Conservation (phyloP, 139 green algal genomes). For the Marvania coccoides region DNA sequence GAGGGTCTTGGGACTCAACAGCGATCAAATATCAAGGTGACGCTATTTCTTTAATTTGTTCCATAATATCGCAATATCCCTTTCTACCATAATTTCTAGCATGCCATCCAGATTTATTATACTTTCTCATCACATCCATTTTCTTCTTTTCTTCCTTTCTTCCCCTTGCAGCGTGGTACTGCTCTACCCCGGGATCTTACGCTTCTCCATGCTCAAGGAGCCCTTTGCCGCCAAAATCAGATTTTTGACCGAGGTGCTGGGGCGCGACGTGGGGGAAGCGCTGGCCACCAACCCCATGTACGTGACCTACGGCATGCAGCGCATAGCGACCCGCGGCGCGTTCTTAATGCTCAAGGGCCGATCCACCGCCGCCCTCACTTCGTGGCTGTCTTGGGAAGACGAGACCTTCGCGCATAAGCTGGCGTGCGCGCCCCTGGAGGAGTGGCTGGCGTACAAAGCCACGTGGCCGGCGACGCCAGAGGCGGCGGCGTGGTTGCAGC, state of each 20-base stretch:
- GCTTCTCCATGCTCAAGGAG: not conserved
- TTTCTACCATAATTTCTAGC: too few species aligned
- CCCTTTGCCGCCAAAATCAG: not conserved
- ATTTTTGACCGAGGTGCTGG: not conserved
- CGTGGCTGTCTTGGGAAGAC: not conserved
- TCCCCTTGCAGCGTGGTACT: not conserved
- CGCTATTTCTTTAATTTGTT: too few species aligned
- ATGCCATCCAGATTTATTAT: too few species aligned
- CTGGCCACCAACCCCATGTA: not conserved
- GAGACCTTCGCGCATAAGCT: not conserved
- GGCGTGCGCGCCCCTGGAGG: not conserved
- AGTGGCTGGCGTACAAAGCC: constrained; percentile 1
- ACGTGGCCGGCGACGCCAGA: not conserved
- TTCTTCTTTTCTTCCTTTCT: too few species aligned
- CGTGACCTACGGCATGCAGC: constrained; percentile 4
- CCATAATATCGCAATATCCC: too few species aligned
- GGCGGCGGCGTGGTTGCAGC: not conserved
- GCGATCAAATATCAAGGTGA: too few species aligned
- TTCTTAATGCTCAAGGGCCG: not conserved
- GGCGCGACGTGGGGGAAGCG: not conserved
- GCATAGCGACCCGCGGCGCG: not conserved
- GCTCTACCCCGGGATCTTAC: not conserved
- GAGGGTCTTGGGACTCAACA: too few species aligned
- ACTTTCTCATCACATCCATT: too few species aligned
- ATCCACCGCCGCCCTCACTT: not conserved